phyloP scores from a whole-genome alignment of 331 rosid species.

The Cucumis variabilis region DNA sequence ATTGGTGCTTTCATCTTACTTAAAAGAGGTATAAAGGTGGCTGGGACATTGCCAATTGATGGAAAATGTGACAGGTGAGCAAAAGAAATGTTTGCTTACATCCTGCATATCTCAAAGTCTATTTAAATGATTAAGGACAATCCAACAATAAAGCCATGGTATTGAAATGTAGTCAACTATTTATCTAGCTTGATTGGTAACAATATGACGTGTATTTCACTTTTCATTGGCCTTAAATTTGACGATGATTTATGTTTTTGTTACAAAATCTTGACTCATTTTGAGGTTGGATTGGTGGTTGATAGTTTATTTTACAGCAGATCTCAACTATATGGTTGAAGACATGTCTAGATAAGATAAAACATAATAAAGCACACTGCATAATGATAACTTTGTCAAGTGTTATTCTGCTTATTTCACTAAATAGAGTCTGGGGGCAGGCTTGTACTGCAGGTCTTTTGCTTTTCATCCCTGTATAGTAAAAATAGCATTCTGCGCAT shows the following conservation, averaged over 20 bases:
- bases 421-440: neutral
- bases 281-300: conserved; percentile 15
- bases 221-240: conserved; percentile 5
- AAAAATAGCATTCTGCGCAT: neutral
- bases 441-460: too few species aligned
- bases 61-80: neutral
- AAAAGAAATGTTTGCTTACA: neutral
- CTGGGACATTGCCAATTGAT: too few species aligned
- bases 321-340: neutral
- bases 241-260: neutral
- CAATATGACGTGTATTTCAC: neutral
- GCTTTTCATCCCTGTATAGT: neutral
- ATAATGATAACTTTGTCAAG: neutral
- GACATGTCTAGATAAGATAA: neutral
- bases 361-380: neutral
- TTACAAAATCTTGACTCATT: conserved; percentile 9
- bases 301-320: neutral
- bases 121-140: neutral
- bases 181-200: neutral
- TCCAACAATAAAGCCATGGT: neutral
- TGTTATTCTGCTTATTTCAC: neutral
- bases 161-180: neutral
- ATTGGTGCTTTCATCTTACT: too few species aligned
- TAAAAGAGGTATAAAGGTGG: too few species aligned
- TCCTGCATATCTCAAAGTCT: neutral